Conservation (phyloP, 768 basidiomycete genomes). For the Mycena alexandri region DNA sequence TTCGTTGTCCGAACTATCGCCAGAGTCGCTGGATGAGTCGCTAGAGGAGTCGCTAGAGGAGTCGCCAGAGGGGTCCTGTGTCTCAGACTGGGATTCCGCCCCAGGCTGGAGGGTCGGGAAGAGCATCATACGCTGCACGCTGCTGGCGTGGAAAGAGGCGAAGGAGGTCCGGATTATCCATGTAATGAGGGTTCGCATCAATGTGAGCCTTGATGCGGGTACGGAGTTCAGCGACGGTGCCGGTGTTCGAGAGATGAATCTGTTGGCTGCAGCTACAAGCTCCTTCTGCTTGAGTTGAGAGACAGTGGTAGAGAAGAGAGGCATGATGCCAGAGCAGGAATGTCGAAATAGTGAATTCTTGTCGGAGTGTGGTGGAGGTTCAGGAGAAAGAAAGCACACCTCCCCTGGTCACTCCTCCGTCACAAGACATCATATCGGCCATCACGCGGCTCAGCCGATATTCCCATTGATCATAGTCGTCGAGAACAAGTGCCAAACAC, state of each 20-base stretch:
- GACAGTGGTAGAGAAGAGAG: constrained; percentile 1
- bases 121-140: not conserved
- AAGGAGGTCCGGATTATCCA: not conserved
- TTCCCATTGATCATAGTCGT: too few species aligned
- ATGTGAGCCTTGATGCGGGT: constrained; percentile 2
- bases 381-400: too few species aligned
- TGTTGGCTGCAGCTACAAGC: constrained; percentile 1
- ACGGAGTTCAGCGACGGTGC: not conserved
- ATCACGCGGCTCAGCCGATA: too few species aligned
- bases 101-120: constrained; percentile 5
- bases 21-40: too few species aligned
- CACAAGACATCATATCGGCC: too few species aligned
- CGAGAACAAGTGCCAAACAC: too few species aligned
- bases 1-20: too few species aligned
- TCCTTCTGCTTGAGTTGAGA: not conserved
- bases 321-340: constrained; percentile 1
- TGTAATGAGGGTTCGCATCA: not conserved
- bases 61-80: not conserved
- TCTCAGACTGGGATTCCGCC: constrained; percentile 1
- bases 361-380: too few species aligned
- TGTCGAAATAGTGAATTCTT: too few species aligned
- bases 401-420: too few species aligned
- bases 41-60: too few species aligned
- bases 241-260: not conserved
- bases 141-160: constrained; percentile 2